These are phyloP conservation scores for Phaeophleospora eucalypticola DNA, from an alignment of 2,329 filamentous ascomycete genomes.

Conservation along the genomic window DNA sequence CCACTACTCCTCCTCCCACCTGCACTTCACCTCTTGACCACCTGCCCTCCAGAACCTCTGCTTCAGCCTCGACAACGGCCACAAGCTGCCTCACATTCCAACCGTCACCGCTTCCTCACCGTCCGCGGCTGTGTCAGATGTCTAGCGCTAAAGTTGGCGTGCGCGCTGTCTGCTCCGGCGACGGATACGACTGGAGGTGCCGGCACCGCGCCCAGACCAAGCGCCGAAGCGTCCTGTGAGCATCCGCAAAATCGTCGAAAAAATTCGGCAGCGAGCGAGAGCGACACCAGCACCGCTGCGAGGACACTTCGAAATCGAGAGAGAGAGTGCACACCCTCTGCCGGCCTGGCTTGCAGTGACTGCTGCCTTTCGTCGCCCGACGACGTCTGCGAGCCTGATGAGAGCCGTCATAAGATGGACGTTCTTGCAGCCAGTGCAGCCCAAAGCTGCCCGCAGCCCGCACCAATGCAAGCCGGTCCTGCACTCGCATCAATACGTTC, in stretches of 20 bases:
- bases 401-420: not conserved
- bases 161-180: not conserved
- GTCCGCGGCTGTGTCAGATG: not conserved
- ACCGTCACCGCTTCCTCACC: not conserved
- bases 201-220: no score
- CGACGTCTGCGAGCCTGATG: no score
- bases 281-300: no score
- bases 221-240: no score
- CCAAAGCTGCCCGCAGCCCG: conserved; percentile 1
- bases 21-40: not conserved
- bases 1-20: not conserved
- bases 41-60: not conserved
- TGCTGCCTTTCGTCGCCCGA: no score
- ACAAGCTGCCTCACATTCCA: conserved; percentile 2
- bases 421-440: not conserved
- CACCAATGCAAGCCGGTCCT: not conserved
- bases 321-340: no score
- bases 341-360: no score
- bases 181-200: not conserved
- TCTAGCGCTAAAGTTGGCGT: not conserved
- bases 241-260: no score
- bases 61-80: not conserved
- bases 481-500: not conserved
- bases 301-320: no score
- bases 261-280: no score